phyloP scores from a whole-genome alignment of 2,329 filamentous ascomycete species.

The Coniochaeta ligniaria region DNA sequence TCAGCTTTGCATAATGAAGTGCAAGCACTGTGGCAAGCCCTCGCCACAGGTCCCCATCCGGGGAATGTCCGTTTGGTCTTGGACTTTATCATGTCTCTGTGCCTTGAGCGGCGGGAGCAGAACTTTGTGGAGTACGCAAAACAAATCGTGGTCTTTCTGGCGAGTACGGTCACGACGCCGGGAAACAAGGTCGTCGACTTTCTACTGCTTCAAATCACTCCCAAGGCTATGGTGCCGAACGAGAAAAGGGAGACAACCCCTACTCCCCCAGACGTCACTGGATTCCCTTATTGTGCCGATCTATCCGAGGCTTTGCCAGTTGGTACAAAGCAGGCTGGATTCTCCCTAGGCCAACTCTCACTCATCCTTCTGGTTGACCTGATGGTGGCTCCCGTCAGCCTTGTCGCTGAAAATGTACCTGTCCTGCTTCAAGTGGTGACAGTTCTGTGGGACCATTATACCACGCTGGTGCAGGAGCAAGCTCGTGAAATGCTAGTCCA shows the following conservation, averaged over 20 bases:
- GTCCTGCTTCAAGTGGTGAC: slow-evolving; percentile 85
- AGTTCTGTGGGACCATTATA: slow-evolving; percentile 97
- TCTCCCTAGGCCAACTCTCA: slow-evolving; percentile 88
- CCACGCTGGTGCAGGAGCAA: slow-evolving; percentile 88
- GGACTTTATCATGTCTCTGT: slow-evolving; percentile 93
- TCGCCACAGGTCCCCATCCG: slow-evolving; percentile 85
- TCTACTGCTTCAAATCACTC: slow-evolving; percentile 80
- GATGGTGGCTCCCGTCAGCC: slow-evolving; percentile 84
- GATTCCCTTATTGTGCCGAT: slow-evolving; percentile 85
- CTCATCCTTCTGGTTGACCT: slow-evolving; percentile 91
- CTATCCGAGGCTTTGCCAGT: slow-evolving; percentile 71
- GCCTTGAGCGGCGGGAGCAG: slow-evolving; percentile 87
- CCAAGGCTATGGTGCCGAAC: slow-evolving; percentile 93
- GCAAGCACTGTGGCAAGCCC: slow-evolving; percentile 92
- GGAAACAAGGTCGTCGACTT: slow-evolving; percentile 93
- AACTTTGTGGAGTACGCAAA: slow-evolving; percentile 98
- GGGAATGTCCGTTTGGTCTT: slow-evolving; percentile 92
- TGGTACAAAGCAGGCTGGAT: slow-evolving; percentile 84
- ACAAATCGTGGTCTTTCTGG: slow-evolving; percentile 94
- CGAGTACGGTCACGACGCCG: slow-evolving; percentile 64
- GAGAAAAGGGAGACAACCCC: slow-evolving; percentile 67
- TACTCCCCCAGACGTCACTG: slow-evolving; percentile 64
- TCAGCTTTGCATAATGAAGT: slow-evolving; percentile 90
- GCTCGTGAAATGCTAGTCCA: slow-evolving; percentile 97
- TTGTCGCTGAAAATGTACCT: slow-evolving; percentile 73